Base-by-base conservation (phyloP, 192 early-diverging fungal genomes). In the Backusella morwellensis region DNA sequence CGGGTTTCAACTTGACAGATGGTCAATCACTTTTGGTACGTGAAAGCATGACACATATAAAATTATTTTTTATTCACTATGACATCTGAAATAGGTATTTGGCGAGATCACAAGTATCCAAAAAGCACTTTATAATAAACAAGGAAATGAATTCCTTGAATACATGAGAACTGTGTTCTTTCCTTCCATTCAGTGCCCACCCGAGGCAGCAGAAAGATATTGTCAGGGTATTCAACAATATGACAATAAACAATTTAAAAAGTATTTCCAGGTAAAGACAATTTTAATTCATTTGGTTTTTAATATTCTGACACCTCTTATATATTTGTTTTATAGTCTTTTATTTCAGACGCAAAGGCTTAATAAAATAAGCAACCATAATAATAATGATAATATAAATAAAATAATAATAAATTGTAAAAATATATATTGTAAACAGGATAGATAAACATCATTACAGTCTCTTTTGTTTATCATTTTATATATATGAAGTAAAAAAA, bases 21-120 rank as follows among this genome's bases (percentile, higher is more conserved):
- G 96, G 92, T 2, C 91, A 94, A 81, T 85, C 91, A 6, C 78
- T 90, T 74, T 72, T 96, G 81, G 92, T 95, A 82, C 75, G 63
- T 34, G 35, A 21, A 68, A 47, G 7, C 11, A 41, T 38, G 35
- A 38, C 32, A 32, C 2, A 32, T 29, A 26, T 40, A 23, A 19
- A 50, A 26, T 56, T 54, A 68, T 21, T 3, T 68, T 73, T 70
- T 35, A 23, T 47, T 8, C 26, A 23, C 15, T 12, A 6, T 56
- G 19, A 29, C 19, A 41, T 56, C 67, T 32, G 32, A 14, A 5
- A 15, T 74, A 86, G 85, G 81, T 87, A 0, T 81, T 90, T 75
- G 84, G 83, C 35, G 89, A 90, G 76, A 90, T 90, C 50, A 79
- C 86, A 5, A 77, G 82, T n/a, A 78, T 90, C 73, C 84, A 87